A percentile compares a stretch with the other conserved stretches of the same genome.
phyloP scores from a whole-genome alignment of 495 filamentous ascomycete species.

The Annulohypoxylon maeteangense region DNA sequence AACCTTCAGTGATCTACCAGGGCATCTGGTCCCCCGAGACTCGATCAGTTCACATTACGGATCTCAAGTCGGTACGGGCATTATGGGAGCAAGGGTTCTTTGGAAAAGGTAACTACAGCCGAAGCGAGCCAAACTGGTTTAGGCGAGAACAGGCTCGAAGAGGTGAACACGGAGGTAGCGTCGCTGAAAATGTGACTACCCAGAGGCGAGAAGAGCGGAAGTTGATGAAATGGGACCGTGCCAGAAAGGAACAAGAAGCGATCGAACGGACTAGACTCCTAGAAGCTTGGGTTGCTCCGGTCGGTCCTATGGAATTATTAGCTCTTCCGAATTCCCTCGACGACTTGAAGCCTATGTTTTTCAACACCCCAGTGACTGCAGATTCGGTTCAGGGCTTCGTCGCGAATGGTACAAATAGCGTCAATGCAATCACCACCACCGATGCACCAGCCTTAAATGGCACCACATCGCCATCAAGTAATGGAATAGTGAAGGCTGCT shows the following conservation, averaged over 20 bases:
- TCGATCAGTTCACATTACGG: constrained; percentile 84
- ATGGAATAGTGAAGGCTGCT: not conserved
- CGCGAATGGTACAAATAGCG: not conserved
- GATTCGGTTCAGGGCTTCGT: not conserved
- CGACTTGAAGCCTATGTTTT: constrained; percentile 21
- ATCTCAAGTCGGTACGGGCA: constrained; percentile 75
- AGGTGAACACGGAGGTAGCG: constrained; percentile 64
- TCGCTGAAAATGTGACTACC: constrained; percentile 81
- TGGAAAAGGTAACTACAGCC: constrained; percentile 90
- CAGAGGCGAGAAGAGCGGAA: constrained; percentile 80
- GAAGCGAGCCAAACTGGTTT: constrained; percentile 94
- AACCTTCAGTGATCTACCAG: constrained; percentile 71
- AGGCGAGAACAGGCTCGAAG: constrained; percentile 78
- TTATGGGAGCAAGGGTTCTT: constrained; percentile 97
- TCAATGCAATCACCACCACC: too few relatives aligned
- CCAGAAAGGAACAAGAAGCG: constrained; percentile 81
- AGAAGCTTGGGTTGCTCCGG: constrained; percentile 47
- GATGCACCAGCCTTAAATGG: constrained; percentile 1
- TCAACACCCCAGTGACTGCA: not conserved
- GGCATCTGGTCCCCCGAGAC: constrained; percentile 83
- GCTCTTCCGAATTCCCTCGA: constrained; percentile 52
- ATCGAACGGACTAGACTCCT: constrained; percentile 68
- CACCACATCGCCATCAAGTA: not conserved
- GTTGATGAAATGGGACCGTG: constrained; percentile 87
- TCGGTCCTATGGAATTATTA: constrained; percentile 51